Conservation (phyloP, 352 stramenopile genomes). For the Peronosclerospora sorghi region DNA sequence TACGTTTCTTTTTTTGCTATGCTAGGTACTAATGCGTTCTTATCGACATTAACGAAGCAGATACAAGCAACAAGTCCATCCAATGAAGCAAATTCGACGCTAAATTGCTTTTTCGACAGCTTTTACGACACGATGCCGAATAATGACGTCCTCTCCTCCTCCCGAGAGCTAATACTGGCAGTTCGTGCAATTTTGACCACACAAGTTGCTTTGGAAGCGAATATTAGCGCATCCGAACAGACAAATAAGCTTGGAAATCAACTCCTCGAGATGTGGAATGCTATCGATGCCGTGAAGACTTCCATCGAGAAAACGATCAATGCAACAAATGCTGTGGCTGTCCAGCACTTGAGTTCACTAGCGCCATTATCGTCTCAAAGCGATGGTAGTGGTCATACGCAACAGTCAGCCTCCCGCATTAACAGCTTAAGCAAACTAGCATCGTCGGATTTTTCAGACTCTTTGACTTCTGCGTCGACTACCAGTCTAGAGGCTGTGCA, state of each 20-base stretch:
- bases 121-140: constrained; percentile 20
- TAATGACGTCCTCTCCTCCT: constrained; percentile 14
- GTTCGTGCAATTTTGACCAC: constrained; percentile 21
- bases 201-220: constrained; percentile 10
- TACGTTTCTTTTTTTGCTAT: neutral
- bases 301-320: constrained; percentile 19
- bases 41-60: constrained; percentile 13
- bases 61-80: constrained; percentile 1
- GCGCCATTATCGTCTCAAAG: constrained; percentile 13
- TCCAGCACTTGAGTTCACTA: constrained; percentile 16
- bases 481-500: constrained; percentile 12
- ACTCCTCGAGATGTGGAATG: constrained; percentile 18
- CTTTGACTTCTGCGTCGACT: constrained; percentile 9
- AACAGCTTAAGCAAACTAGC: constrained; percentile 17
- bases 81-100: constrained; percentile 12
- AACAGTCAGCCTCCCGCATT: constrained; percentile 22
- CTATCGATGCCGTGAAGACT: constrained; percentile 15
- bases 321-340: constrained; percentile 5
- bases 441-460: constrained; percentile 12
- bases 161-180: constrained; percentile 12
- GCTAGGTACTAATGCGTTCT: constrained; percentile 15
- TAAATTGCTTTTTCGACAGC: constrained; percentile 16
- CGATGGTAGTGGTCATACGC: constrained; percentile 10
- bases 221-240: constrained; percentile 12
- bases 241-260: constrained; percentile 16